Evolutionary conservation across 306 rosid genomes (phyloP).

Genomic region (Quercus glauca): DNA sequence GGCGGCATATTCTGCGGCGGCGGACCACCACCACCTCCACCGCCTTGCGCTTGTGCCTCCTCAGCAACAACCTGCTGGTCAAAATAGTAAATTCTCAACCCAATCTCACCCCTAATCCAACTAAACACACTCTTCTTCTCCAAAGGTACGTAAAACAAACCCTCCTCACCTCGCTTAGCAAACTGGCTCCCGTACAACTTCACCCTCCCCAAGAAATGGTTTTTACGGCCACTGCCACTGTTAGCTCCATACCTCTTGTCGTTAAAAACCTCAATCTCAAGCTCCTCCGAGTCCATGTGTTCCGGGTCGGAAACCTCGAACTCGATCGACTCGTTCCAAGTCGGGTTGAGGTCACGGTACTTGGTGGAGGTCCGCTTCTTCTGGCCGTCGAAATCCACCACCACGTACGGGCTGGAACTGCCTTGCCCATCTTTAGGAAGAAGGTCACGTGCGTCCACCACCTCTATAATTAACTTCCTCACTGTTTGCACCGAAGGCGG

Average conservation of each 20-base stretch:
- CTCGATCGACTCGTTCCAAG: constrained; percentile 80
- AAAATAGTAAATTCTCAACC: constrained; percentile 49
- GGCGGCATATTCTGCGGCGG: constrained; percentile 10
- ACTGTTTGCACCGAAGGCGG: constrained; percentile 16
- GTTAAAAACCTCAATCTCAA: constrained; percentile 82
- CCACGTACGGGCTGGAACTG: constrained; percentile 87
- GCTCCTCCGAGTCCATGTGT: constrained; percentile 79
- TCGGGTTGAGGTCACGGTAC: constrained; percentile 70
- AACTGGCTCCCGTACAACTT: constrained; percentile 79
- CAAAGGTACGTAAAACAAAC: constrained; percentile 49
- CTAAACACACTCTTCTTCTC: constrained; percentile 96
- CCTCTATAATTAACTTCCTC: constrained; percentile 67
- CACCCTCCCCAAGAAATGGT: constrained; percentile 82
- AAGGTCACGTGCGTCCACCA: constrained; percentile 77
- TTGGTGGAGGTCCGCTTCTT: constrained; percentile 69
- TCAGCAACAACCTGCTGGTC: constrained; percentile 49
- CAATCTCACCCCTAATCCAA: constrained; percentile 85
- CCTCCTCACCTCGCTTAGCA: constrained; percentile 66
- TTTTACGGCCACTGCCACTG: constrained; percentile 62
- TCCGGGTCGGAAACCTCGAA: constrained; percentile 84
- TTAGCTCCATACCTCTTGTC: constrained; percentile 69
- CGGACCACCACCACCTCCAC: not conserved
- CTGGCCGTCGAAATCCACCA: constrained; percentile 84
- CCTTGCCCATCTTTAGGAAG: constrained; percentile 98
- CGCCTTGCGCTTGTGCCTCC: constrained; percentile 9